Evolutionary conservation across 805 yeast genomes (phyloP).

Genomic region (Diddensiella caesifluorescens): DNA sequence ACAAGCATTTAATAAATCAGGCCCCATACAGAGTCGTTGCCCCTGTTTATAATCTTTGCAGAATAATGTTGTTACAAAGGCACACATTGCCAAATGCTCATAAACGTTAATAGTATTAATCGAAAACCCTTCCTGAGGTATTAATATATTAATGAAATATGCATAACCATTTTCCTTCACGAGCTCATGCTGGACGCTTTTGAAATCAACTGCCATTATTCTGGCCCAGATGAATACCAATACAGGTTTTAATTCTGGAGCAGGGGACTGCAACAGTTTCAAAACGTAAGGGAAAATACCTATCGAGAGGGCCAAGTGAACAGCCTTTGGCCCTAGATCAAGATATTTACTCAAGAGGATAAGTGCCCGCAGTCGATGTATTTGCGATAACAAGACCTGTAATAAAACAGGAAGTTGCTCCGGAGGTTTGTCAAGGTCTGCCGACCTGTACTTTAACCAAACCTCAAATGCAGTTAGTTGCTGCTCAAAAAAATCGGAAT

Average conservation of each 20-base stretch:
- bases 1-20: slow-evolving; percentile 66
- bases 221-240: slow-evolving; percentile 96
- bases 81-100: slow-evolving; percentile 94
- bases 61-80: slow-evolving; percentile 80
- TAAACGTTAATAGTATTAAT: slow-evolving; percentile 48
- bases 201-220: slow-evolving; percentile 90
- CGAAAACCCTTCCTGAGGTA: slow-evolving; percentile 33
- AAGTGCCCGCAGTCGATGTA: slow-evolving; percentile 85
- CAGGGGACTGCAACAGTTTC: slow-evolving; percentile 86
- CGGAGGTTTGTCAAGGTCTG: slow-evolving; percentile 80
- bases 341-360: slow-evolving; percentile 77
- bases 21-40: slow-evolving; percentile 70
- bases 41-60: slow-evolving; percentile 76
- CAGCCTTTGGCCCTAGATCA: slow-evolving; percentile 98
- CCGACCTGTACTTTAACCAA: slow-evolving; percentile 82
- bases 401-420: slow-evolving; percentile 92
- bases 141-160: slow-evolving; percentile 77
- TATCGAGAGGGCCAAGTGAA: slow-evolving; percentile 81
- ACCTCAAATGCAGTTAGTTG: slow-evolving; percentile 93
- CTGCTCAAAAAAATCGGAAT: slow-evolving; percentile 91
- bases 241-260: slow-evolving; percentile 90
- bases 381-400: slow-evolving; percentile 89
- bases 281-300: slow-evolving; percentile 95
- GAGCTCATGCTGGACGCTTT: slow-evolving; percentile 84
- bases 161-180: slow-evolving; percentile 86